Percentiles rank a stretch among this genome's conserved stretches.
phyloP scores from a whole-genome alignment of 1,284 basidiomycete species.

The Ustilago esculenta region DNA sequence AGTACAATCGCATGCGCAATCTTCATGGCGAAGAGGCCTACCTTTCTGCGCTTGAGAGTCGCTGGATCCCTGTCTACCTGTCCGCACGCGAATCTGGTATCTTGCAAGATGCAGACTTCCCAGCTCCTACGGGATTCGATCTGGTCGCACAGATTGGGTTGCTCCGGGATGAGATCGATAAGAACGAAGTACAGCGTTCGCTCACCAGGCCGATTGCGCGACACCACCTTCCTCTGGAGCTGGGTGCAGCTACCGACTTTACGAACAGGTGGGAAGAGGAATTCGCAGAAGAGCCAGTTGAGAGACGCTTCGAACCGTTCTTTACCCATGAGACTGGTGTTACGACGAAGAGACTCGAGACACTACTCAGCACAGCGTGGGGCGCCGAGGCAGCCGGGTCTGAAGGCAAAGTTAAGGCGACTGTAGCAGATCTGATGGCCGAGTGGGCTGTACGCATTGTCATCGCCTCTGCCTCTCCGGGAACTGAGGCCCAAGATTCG shows the following conservation, averaged over 20 bases:
- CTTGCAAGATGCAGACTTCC: constrained; percentile 78
- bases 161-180: constrained; percentile 81
- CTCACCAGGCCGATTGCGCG: constrained; percentile 32
- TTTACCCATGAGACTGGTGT: constrained; percentile 25
- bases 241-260: constrained; percentile 19
- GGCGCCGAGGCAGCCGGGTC: not conserved
- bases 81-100: constrained; percentile 75
- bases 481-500: not conserved
- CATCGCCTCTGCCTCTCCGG: constrained; percentile 4
- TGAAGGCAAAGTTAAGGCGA: not conserved
- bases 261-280: constrained; percentile 41
- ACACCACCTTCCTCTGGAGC: constrained; percentile 31
- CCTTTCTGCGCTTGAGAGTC: constrained; percentile 79
- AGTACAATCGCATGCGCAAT: constrained; percentile 73
- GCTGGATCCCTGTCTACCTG: constrained; percentile 81
- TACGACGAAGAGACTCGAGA: constrained; percentile 28
- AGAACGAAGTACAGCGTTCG: constrained; percentile 70
- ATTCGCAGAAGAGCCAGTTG: constrained; percentile 16
- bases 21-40: constrained; percentile 78
- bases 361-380: constrained; percentile 17
- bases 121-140: constrained; percentile 78
- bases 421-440: constrained; percentile 11
- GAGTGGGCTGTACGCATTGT: constrained; percentile 42
- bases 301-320: constrained; percentile 22
- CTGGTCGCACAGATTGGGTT: constrained; percentile 78